These are phyloP conservation scores for Silene vulgaris DNA, from an alignment of 179 eudicot genomes.

Conservation along the genomic window DNA sequence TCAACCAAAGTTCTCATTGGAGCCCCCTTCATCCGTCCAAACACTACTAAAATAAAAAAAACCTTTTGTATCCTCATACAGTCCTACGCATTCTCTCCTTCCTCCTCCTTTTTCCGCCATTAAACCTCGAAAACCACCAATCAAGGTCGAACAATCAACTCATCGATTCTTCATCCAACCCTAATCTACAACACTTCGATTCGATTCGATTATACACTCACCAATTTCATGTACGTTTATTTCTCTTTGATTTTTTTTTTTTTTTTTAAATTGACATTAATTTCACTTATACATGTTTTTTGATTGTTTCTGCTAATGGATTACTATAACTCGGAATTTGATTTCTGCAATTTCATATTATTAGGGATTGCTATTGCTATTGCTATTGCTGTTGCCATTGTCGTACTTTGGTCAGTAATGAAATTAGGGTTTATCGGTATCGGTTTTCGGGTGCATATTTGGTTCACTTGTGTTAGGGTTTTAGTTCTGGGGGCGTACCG, in stretches of 20 bases:
- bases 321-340: not conserved
- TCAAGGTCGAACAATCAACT: not conserved
- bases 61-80: not conserved
- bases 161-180: not conserved
- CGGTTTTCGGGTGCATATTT: not conserved
- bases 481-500: not conserved
- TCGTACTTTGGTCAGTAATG: not conserved
- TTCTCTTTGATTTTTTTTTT: not conserved
- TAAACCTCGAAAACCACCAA: slow-evolving; percentile 10
- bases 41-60: too few species aligned
- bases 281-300: not conserved
- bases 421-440: not conserved
- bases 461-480: not conserved
- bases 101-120: not conserved
- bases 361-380: not conserved
- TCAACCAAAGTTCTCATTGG: too few species aligned
- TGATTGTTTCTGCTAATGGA: not conserved
- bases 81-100: not conserved
- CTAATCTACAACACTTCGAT: not conserved
- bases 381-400: not conserved
- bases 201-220: not conserved
- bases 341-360: not conserved
- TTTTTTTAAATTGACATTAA: not conserved
- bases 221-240: not conserved
- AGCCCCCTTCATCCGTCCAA: too few species aligned